These are phyloP conservation scores for Brassica hybrid DNA, from an alignment of 441 rosid genomes.

Conservation along the genomic window DNA sequence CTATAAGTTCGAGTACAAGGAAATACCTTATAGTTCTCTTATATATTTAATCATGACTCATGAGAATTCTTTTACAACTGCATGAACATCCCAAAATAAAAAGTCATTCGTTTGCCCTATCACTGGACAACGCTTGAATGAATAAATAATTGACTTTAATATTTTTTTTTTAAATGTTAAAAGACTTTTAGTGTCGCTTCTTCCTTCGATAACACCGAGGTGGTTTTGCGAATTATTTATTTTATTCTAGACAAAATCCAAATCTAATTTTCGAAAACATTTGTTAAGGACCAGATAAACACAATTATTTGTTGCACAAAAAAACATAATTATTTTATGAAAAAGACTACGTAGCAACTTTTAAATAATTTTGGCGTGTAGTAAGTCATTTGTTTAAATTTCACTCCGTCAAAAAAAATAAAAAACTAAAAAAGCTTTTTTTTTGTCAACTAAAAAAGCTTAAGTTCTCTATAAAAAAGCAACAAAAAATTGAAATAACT, in stretches of 20 bases:
- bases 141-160: not conserved
- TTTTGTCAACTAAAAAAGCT: not conserved
- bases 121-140: not conserved
- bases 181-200: constrained; percentile 3
- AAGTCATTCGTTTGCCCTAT: not conserved
- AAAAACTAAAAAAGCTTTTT: no score
- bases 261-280: not conserved
- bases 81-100: not conserved
- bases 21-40: no score
- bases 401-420: no score
- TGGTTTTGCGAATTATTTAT: not conserved
- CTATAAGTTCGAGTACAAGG: no score
- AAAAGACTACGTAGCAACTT: not conserved
- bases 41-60: no score
- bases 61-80: not conserved
- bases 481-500: not conserved
- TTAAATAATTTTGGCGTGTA: no score
- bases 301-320: no score
- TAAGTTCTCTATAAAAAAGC: not conserved
- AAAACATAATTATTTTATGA: no score
- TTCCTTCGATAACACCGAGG: constrained; percentile 28
- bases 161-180: not conserved
- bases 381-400: no score
- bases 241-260: not conserved
- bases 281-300: no score